Evolutionary conservation across 352 stramenopile species (phyloP).

Genomic region (Pythium aquatile): DNA sequence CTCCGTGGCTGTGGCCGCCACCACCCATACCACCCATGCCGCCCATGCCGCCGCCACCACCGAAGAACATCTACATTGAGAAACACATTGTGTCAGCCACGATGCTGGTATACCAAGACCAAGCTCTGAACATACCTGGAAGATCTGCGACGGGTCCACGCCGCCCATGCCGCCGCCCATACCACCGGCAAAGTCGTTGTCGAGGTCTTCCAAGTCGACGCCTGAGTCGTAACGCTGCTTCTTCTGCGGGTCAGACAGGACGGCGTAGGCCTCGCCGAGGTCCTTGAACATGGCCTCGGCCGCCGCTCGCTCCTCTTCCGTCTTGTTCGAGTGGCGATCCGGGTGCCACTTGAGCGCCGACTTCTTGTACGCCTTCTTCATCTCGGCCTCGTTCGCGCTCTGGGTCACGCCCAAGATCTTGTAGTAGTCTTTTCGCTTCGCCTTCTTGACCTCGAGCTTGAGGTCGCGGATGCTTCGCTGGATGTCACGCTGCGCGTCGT

Average conservation of each 20-base stretch:
- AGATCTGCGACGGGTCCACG: conserved; percentile 82
- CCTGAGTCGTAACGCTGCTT: conserved; percentile 94
- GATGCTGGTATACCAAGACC: no score
- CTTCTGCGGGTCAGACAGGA: conserved; percentile 93
- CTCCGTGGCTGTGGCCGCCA: conserved; percentile 37
- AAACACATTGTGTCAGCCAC: conserved; percentile 12
- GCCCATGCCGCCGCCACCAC: conserved; percentile 35
- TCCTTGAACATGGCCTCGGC: conserved; percentile 95
- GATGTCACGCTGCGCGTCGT: conserved; percentile 81
- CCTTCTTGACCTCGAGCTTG: conserved; percentile 92
- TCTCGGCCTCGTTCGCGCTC: conserved; percentile 88
- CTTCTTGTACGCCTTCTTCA: conserved; percentile 98
- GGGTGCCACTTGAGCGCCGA: conserved; percentile 95
- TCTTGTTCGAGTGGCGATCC: conserved; percentile 91
- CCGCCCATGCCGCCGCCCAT: conserved; percentile 75
- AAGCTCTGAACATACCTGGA: conserved; percentile 67
- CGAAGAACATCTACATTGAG: conserved; percentile 74
- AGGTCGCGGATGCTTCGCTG: conserved; percentile 84
- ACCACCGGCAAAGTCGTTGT: conserved; percentile 75
- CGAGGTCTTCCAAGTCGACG: conserved; percentile 93
- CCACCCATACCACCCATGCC: conserved; percentile 57
- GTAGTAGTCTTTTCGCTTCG: conserved; percentile 97
- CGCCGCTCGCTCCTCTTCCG: conserved; percentile 88
- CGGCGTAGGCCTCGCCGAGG: conserved; percentile 95
- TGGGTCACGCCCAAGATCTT: conserved; percentile 86